phyloP scores from a whole-genome alignment of 2,329 filamentous ascomycete genomes.

The Pyricularia grisea region DNA sequence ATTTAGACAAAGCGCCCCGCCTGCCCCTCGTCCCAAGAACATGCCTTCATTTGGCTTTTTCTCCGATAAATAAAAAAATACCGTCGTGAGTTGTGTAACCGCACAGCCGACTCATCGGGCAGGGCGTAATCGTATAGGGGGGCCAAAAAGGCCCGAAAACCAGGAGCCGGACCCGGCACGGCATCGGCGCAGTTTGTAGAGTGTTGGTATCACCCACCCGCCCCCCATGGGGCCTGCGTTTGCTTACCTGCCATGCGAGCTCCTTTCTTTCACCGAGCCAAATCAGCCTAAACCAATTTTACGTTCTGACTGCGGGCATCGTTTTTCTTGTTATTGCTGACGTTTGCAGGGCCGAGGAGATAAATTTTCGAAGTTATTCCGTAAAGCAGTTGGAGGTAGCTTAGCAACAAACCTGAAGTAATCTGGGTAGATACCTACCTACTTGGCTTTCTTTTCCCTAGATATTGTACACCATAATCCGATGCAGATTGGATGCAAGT shows the following conservation, averaged over 20 bases:
- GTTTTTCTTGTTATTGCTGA: not conserved
- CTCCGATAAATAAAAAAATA: no score
- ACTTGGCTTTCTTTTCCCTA: not conserved
- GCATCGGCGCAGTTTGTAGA: not conserved
- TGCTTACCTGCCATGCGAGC: not conserved
- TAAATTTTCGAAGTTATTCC: not conserved
- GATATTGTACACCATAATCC: not conserved
- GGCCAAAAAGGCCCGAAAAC: not conserved
- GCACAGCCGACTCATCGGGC: not conserved
- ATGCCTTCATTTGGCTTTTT: no score
- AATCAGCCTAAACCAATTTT: not conserved
- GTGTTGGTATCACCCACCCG: not conserved
- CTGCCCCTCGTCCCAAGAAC: no score
- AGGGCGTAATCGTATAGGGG: not conserved
- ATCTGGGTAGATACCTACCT: no score
- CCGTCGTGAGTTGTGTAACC: not conserved
- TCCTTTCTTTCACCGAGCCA: not conserved
- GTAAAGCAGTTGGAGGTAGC: not conserved
- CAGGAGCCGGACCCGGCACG: not conserved
- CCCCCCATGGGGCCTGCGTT: not conserved
- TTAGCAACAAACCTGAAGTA: no score
- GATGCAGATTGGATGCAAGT: no score
- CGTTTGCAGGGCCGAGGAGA: not conserved
- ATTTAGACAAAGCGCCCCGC: no score
- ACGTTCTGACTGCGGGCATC: not conserved